Evolutionary conservation across 2,329 filamentous ascomycete genomes (phyloP).

Genomic region (Trichophyton schoenleinii): DNA sequence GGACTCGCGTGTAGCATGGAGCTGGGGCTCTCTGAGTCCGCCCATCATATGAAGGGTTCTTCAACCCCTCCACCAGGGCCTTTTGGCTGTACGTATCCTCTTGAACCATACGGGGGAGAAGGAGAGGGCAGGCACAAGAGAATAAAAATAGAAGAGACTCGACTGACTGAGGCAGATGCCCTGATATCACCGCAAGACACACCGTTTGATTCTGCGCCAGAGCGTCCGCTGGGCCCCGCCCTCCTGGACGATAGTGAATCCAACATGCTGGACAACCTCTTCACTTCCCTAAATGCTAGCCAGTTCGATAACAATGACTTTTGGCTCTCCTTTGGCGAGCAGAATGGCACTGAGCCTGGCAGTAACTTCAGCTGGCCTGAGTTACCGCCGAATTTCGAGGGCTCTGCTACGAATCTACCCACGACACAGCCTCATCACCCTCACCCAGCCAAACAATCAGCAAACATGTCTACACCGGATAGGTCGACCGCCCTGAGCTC

Average conservation of each 20-base stretch:
- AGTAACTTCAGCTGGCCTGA: slow-evolving; percentile 32
- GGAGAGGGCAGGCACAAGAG: not conserved
- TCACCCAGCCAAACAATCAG: not conserved
- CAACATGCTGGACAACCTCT: slow-evolving; percentile 42
- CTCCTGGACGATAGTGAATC: slow-evolving; percentile 49
- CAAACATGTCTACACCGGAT: slow-evolving; percentile 5
- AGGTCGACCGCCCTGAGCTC: slow-evolving; percentile 19
- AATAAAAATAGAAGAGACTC: not conserved
- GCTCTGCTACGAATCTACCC: slow-evolving; percentile 51
- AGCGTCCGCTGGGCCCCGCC: slow-evolving; percentile 51
- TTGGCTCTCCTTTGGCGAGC: slow-evolving; percentile 22
- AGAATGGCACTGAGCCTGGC: slow-evolving; percentile 4
- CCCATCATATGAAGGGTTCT: slow-evolving; percentile 34
- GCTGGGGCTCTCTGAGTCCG: slow-evolving; percentile 21
- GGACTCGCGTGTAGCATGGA: slow-evolving; percentile 19
- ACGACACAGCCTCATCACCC: slow-evolving; percentile 27
- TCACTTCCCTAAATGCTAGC: slow-evolving; percentile 31
- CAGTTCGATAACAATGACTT: slow-evolving; percentile 28
- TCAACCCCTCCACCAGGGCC: slow-evolving; percentile 43
- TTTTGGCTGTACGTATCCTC: slow-evolving; percentile 48
- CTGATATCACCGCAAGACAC: slow-evolving; percentile 20
- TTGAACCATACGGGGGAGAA: not conserved
- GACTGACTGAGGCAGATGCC: not conserved
- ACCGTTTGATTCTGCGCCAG: slow-evolving; percentile 41
- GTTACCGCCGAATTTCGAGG: slow-evolving; percentile 53